These are phyloP conservation scores for Ogataea neopini DNA, from an alignment of 805 yeast species.

Conservation along the genomic window DNA sequence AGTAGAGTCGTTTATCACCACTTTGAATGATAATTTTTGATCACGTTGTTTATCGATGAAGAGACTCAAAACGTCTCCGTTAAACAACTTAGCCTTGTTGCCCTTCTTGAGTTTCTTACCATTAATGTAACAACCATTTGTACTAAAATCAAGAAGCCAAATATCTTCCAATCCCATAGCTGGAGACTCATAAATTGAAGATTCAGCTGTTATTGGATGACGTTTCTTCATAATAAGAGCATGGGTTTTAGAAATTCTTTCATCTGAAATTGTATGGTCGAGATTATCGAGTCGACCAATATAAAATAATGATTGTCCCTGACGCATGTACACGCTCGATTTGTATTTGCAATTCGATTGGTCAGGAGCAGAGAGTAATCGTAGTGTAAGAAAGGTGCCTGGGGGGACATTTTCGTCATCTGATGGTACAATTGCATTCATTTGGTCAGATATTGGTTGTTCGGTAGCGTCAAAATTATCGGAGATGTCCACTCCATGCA, in stretches of 20 bases:
- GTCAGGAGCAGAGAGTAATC: conserved; percentile 41
- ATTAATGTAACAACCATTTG: conserved; percentile 78
- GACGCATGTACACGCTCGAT: conserved; percentile 54
- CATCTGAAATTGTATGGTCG: conserved; percentile 65
- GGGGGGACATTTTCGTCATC: conserved; percentile 38
- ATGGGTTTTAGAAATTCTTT: conserved; percentile 80
- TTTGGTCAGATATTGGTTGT: not conserved
- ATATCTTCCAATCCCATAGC: conserved; percentile 71
- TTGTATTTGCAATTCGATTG: conserved; percentile 6
- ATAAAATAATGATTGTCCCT: conserved; percentile 63
- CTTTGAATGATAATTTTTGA: conserved; percentile 54
- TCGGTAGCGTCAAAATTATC: not conserved
- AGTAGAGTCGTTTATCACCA: conserved; percentile 57
- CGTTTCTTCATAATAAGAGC: conserved; percentile 66
- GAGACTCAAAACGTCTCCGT: conserved; percentile 66
- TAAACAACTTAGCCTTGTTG: conserved; percentile 56
- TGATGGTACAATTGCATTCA: not conserved
- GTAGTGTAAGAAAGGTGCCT: conserved; percentile 65
- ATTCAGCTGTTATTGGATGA: conserved; percentile 53
- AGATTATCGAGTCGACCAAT: conserved; percentile 73
- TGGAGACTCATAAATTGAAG: conserved; percentile 61
- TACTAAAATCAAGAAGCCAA: conserved; percentile 78
- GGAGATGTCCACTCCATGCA: conserved; percentile 7
- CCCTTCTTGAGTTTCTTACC: conserved; percentile 59
- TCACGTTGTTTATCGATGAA: conserved; percentile 59